Percentiles rank a stretch among this genome's conserved stretches.
Conservation (phyloP, 192 early-diverging fungal species). For the Gigaspora rosea region DNA sequence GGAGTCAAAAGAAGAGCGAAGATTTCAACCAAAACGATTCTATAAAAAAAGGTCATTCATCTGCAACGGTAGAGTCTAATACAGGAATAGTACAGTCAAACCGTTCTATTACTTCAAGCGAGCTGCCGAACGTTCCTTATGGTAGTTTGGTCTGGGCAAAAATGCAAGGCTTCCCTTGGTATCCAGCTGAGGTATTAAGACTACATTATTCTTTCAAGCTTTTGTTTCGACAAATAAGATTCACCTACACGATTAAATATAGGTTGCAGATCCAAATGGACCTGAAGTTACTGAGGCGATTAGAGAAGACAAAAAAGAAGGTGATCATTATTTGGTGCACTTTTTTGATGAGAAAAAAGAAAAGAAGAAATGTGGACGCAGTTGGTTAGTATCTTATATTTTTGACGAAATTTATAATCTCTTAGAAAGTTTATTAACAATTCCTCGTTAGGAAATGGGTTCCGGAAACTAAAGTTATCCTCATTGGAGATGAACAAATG, state of each 20-base stretch:
- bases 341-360: constrained; percentile 40
- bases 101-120: background rate
- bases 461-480: constrained; percentile 18
- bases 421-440: too few species aligned
- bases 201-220: too few species aligned
- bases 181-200: constrained; percentile 50
- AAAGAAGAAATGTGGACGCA: constrained; percentile 19
- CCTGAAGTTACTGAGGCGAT: constrained; percentile 38
- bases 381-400: constrained; percentile 8
- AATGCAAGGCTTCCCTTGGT: constrained; percentile 55
- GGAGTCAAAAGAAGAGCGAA: background rate
- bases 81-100: background rate
- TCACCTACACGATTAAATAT: background rate
- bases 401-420: too few species aligned
- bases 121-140: constrained; percentile 1
- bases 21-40: background rate
- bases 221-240: too few species aligned
- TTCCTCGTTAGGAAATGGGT: constrained; percentile 28
- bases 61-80: background rate
- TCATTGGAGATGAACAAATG: constrained; percentile 15
- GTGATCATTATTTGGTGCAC: constrained; percentile 35
- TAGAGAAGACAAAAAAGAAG: constrained; percentile 31
- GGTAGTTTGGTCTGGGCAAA: constrained; percentile 55
- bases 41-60: background rate
- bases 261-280: constrained; percentile 47